phyloP scores from a whole-genome alignment of 768 basidiomycete species.

The Phlegmacium glaucopus region DNA sequence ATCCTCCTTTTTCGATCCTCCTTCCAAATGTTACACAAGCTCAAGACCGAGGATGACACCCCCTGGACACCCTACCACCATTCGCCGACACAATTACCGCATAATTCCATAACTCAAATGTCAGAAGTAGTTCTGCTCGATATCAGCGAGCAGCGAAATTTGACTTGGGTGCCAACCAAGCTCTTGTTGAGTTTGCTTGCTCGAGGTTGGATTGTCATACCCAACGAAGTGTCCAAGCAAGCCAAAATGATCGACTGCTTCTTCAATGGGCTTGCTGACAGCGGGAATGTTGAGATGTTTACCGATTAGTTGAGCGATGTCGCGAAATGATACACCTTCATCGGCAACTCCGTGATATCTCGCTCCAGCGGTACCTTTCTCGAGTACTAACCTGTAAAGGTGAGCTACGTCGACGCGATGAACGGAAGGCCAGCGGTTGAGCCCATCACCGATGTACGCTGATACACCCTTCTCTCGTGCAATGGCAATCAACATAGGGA shows the following conservation, averaged over 20 bases:
- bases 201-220: background rate
- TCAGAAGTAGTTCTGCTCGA: background rate
- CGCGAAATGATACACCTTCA: background rate
- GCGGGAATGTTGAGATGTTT: background rate
- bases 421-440: background rate
- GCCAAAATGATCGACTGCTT: conserved; percentile 1
- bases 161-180: background rate
- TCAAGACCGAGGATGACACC: no score
- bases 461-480: conserved; percentile 3
- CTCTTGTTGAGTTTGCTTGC: conserved; percentile 2
- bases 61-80: no score
- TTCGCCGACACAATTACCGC: no score
- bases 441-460: conserved; percentile 1
- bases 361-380: background rate
- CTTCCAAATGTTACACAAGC: no score
- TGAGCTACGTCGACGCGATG: conserved; percentile 2
- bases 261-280: conserved; percentile 1
- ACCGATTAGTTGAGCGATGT: background rate
- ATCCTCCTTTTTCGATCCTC: no score
- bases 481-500: background rate
- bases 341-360: conserved; percentile 3
- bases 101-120: no score
- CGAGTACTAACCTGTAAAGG: conserved; percentile 1
- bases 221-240: background rate
- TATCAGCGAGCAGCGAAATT: background rate